Evolutionary conservation across 805 yeast genomes (phyloP).

Genomic region (Candida oleophila): DNA sequence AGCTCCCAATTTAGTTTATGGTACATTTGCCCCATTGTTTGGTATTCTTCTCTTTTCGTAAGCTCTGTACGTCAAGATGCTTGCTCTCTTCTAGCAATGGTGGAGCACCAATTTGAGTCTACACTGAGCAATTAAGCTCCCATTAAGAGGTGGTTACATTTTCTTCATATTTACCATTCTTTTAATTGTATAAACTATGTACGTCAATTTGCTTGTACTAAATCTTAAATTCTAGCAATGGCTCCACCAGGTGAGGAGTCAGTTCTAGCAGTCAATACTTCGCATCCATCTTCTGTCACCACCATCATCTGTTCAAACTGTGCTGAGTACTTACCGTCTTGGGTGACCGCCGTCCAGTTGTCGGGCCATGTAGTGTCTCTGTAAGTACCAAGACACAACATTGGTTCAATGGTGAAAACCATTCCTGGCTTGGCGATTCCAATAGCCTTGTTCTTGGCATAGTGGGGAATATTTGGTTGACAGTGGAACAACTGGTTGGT

Average conservation of each 20-base stretch:
- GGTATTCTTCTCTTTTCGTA: too few relatives aligned
- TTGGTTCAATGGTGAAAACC: slow-evolving; percentile 96
- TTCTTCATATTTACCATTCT: too few relatives aligned
- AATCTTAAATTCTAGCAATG: slow-evolving; percentile 50
- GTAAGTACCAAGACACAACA: slow-evolving; percentile 84
- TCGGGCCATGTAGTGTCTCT: slow-evolving; percentile 93
- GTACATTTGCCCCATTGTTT: too few relatives aligned
- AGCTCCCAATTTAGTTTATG: too few relatives aligned
- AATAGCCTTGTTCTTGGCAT: slow-evolving; percentile 87
- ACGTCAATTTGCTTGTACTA: too few relatives aligned
- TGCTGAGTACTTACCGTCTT: slow-evolving; percentile 87
- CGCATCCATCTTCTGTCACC: slow-evolving; percentile 92
- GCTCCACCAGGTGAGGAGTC: slow-evolving; percentile 90
- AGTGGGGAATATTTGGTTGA: slow-evolving; percentile 91
- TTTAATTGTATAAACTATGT: too few relatives aligned
- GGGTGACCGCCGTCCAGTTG: slow-evolving; percentile 92
- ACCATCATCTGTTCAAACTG: slow-evolving; percentile 93
- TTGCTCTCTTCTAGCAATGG: too few relatives aligned
- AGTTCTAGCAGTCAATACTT: slow-evolving; percentile 80
- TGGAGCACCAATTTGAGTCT: too few relatives aligned
- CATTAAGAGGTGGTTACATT: too few relatives aligned
- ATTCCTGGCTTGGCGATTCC: slow-evolving; percentile 95
- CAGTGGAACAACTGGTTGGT: slow-evolving; percentile 84
- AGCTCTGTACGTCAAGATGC: too few relatives aligned
- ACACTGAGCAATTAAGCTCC: too few relatives aligned